Evolutionary conservation across 768 basidiomycete genomes (phyloP), one percentile per base, ranked within the genome.

Genomic region (Phaeotremella fagi): DNA sequence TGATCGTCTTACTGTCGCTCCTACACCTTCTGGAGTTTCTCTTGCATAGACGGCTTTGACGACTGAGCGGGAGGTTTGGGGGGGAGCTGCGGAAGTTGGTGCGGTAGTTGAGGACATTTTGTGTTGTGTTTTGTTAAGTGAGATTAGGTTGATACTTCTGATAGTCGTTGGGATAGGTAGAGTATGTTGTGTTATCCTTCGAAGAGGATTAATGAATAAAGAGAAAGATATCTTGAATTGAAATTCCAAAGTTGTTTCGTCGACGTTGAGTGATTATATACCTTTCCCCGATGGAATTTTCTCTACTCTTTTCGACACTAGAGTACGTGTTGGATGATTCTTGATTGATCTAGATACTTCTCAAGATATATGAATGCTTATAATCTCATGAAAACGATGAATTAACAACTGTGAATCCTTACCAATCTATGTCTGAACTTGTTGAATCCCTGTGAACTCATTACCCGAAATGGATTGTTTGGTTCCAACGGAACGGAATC

Each of bases 1-100:
- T 36, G 85, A 87, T 45, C 94, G 79, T 53, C 90, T 81, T 20
- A 97, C 94, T 46, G 80, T 77, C 16, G 86, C 91, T 4, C 89
- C 89, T 2, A 76, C 85, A 7, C 91, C 89, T 60, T 78, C 77
- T 1, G 71, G 45, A 18, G 63, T 62, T 52, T 76, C 75, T 36
- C 50, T 27, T 0, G 91, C 85, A 11, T 86, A 76, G 2, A 92
- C 86, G 51, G 82, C 83, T 74, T 90, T 86, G 57, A 83, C 68
- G 20, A 90, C 85, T n/a, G 69, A 75, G 29, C 90, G 83, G 18
- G 74, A 73, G 5, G 45, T 44, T 27, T 45, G 9, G 5, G 44
- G 20, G 7, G 7, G 12, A 22, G 11, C 20, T 12, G 38, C 20
- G 7, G 38, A 9, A 41, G 38, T 12, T 41, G 11, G 7, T 41